phyloP scores from a whole-genome alignment of 305 asterid species.

The Solanum chacoense region DNA sequence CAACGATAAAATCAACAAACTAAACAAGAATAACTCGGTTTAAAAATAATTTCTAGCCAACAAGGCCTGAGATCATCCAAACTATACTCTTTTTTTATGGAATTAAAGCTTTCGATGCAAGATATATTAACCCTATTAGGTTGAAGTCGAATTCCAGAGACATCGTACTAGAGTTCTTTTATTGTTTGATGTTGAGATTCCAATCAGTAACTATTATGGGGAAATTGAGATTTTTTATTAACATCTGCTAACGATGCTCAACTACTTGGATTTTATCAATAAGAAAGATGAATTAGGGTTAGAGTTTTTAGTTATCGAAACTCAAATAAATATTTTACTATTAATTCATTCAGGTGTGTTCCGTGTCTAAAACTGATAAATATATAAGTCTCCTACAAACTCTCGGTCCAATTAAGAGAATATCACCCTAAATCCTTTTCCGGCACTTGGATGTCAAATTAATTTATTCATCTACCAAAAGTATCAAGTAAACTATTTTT shows the following conservation, averaged over 20 bases:
- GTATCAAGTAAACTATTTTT: background rate
- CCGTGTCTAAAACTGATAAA: background rate
- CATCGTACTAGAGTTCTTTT: background rate
- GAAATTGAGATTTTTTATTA: background rate
- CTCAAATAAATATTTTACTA: background rate
- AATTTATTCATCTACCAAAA: background rate
- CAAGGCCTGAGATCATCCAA: background rate
- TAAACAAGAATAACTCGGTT: background rate
- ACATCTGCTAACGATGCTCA: background rate
- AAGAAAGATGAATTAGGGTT: background rate
- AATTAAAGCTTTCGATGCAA: background rate
- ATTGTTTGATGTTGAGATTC: background rate
- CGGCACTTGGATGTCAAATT: background rate
- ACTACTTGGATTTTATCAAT: background rate
- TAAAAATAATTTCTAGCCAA: background rate
- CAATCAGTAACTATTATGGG: background rate
- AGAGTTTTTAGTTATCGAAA: background rate
- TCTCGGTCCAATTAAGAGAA: background rate
- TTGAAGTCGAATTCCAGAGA: background rate
- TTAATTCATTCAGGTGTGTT: background rate
- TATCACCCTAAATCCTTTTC: background rate
- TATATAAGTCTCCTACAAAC: background rate
- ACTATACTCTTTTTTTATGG: background rate
- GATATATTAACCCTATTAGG: background rate
- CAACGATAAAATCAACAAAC: background rate